Conservation (phyloP, 495 filamentous ascomycete species). For the Sabuloglossum arenarium region DNA sequence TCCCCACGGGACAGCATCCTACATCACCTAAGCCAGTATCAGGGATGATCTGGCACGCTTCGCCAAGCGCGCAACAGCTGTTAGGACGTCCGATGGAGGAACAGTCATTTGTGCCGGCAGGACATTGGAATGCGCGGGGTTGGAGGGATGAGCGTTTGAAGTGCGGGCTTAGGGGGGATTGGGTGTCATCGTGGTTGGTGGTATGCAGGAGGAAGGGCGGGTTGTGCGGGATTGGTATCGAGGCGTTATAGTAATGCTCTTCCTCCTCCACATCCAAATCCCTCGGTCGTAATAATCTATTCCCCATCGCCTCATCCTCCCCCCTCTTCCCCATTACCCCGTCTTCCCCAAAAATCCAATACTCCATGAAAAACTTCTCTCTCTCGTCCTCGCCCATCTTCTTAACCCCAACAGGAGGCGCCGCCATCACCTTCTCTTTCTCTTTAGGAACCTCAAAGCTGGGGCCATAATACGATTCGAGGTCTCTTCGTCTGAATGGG, state of each 20-base stretch:
- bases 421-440: background rate
- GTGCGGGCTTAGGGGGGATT: background rate
- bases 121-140: slow-evolving; percentile 48
- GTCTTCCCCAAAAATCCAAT: slow-evolving; percentile 31
- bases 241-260: slow-evolving; percentile 7
- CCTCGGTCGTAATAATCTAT: slow-evolving; percentile 4
- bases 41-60: slow-evolving; percentile 49
- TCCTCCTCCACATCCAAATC: background rate
- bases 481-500: background rate
- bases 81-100: slow-evolving; percentile 45
- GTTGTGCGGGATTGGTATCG: slow-evolving; percentile 17
- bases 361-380: slow-evolving; percentile 62
- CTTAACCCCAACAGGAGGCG: slow-evolving; percentile 23
- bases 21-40: slow-evolving; percentile 57
- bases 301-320: background rate
- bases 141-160: slow-evolving; percentile 4
- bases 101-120: slow-evolving; percentile 45
- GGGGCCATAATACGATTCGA: background rate
- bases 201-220: slow-evolving; percentile 22
- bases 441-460: no score
- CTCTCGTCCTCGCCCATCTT: slow-evolving; percentile 72
- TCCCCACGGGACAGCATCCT: slow-evolving; percentile 64
- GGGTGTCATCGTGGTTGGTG: slow-evolving; percentile 1
- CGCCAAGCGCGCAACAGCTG: slow-evolving; percentile 50
- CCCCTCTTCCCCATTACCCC: slow-evolving; percentile 9